Evolutionary conservation across 257 asterid species (phyloP), one percentile per base, ranked within the genome.

Genomic region (Fraxinus cuspidata): DNA sequence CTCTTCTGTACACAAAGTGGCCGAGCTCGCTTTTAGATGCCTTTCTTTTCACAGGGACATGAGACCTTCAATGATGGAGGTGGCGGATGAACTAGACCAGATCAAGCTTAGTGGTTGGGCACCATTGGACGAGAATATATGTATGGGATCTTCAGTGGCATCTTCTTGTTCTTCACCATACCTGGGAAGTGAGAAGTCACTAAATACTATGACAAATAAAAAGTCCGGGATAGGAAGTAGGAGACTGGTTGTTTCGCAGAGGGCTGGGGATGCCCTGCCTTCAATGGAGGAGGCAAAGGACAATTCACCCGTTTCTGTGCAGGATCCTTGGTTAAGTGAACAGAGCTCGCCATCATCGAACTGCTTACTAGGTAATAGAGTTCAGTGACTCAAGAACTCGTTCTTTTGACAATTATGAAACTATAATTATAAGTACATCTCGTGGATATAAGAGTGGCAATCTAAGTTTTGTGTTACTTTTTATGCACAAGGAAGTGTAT

Each of bases 31-130:
- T 16, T 91, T 91, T 60, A 83, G 94, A 69, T 91, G 96, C 80
- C 96, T 91, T 34, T 89, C 96, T 70, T 89, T 85, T 76, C 92
- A 91, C 69, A 69, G 85, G 77, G 96, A 91, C 79, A 86, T 91
- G 96, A 89, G 96, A 42, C 96, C 96, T n/a, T 85, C 96, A 3
- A 91, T 91, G 96, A 85, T 79, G 83, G 96, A 91, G 78, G 96
- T 91, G 77, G 91, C 94, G 8, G 92, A 88, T 0, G 96, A 91
- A 81, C 83, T 91, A 34, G 96, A 91, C 72, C 94, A 86, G 85
- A 85, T 91, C 75, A 79, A 87, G 78, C 76, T 82, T 10, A 88
- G 92, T 31, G 83, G 88, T 56, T 89, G 94, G 94, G 91, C 90
- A 3, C 86, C 94, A 5, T 35, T 81, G 70, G 94, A 89, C n/a